phyloP scores from a whole-genome alignment of 1,284 basidiomycete genomes.

The Heterobasidion irregulare region DNA sequence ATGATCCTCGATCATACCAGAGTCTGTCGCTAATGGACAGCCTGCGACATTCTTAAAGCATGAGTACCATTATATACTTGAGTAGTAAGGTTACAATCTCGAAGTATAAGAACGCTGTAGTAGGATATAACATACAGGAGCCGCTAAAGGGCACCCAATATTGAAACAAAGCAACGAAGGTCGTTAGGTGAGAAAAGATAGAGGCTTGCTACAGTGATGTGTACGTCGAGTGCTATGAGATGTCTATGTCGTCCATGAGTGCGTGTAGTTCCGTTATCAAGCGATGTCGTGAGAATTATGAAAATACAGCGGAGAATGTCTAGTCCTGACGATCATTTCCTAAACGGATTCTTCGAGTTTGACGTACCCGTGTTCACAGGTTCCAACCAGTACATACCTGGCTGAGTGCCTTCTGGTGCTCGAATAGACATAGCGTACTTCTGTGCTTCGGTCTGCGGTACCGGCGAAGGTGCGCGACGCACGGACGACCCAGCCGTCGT shows the following conservation, averaged over 20 bases:
- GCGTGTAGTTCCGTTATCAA: background rate
- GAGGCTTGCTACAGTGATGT: background rate
- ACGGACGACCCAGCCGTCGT: constrained; percentile 25
- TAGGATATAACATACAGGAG: background rate
- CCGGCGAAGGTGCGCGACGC: constrained; percentile 19
- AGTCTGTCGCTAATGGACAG: no score
- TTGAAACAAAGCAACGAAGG: background rate
- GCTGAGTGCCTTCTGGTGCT: constrained; percentile 10
- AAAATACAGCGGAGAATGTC: no score
- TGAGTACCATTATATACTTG: no score
- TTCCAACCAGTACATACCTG: constrained; percentile 21
- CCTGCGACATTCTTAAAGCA: no score
- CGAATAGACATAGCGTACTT: constrained; percentile 41
- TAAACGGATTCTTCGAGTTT: constrained; percentile 27
- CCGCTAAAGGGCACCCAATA: background rate
- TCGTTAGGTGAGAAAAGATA: background rate
- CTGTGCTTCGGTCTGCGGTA: constrained; percentile 47
- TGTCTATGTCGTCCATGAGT: background rate
- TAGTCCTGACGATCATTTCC: constrained; percentile 3
- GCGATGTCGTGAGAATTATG: no score
- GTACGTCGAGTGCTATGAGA: background rate
- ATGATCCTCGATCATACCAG: no score
- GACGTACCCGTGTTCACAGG: constrained; percentile 19
- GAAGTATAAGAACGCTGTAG: no score
- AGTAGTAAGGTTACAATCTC: no score